phyloP scores from a whole-genome alignment of 306 rosid species.

The peach (Prunus persica) region Prunus_persica_NCBIv2 NC_034016.1:21017501-21018000 shows the following conservation, averaged over 20 bases:
- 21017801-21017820: constrained; percentile 84
- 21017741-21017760: constrained; percentile 69
- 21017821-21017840: constrained; percentile 40
- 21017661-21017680: background rate
- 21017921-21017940: background rate
- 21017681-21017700: background rate
- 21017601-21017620: background rate
- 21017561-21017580: too few species aligned
- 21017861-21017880: background rate
- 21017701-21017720: background rate
- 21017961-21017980: background rate
- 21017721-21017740: constrained; percentile 57
- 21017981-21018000: background rate
- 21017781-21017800: constrained; percentile 77
- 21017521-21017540: background rate
- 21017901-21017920: background rate
- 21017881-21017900: background rate
- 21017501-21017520: background rate
- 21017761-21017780: constrained; percentile 84
- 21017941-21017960: background rate
- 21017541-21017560: background rate
- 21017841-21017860: background rate
- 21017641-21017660: background rate
- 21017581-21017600: too few species aligned
- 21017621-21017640: background rate